These are phyloP conservation scores for Ephemerocybe angulata DNA, from an alignment of 768 basidiomycete genomes.

Conservation along the genomic window DNA sequence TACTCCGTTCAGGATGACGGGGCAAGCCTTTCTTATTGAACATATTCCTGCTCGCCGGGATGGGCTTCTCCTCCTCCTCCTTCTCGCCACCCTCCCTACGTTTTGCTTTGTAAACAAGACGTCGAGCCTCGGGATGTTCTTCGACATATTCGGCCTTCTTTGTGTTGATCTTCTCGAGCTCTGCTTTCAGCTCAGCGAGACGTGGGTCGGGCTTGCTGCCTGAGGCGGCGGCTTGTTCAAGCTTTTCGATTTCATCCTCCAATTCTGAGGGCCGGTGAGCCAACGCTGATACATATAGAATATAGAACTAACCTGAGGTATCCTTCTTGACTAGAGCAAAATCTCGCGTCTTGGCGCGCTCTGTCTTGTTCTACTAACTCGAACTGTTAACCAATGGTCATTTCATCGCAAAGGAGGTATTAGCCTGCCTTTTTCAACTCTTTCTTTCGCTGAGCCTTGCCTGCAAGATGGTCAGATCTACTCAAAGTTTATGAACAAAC, in stretches of 20 bases:
- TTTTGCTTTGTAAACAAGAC: constrained; percentile 69
- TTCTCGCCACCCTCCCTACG: constrained; percentile 39
- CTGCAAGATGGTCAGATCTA: constrained; percentile 38
- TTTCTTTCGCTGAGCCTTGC: constrained; percentile 90
- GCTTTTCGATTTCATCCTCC: constrained; percentile 72
- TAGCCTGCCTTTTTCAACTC: constrained; percentile 86
- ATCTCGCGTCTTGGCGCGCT: constrained; percentile 76
- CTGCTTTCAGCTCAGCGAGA: constrained; percentile 66
- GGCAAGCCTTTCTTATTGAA: constrained; percentile 86
- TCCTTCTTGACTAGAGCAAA: constrained; percentile 94
- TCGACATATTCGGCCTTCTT: constrained; percentile 90
- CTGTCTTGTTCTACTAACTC: constrained; percentile 85
- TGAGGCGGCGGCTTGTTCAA: constrained; percentile 46
- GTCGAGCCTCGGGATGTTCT: constrained; percentile 90
- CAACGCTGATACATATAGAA: not conserved
- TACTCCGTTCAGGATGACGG: constrained; percentile 84
- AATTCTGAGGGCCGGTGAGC: constrained; percentile 47
- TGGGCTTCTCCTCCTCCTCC: constrained; percentile 36
- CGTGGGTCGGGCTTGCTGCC: constrained; percentile 51
- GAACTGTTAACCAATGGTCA: not conserved
- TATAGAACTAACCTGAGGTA: constrained; percentile 55
- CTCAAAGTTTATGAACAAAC: not conserved
- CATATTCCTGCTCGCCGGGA: constrained; percentile 56
- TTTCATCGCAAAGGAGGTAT: not conserved
- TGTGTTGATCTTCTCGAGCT: constrained; percentile 74